Percentiles rank a stretch among this genome's conserved stretches.
These are phyloP conservation scores for Prunus mume DNA, from an alignment of 306 rosid species.

Conservation along the genomic window DNA sequence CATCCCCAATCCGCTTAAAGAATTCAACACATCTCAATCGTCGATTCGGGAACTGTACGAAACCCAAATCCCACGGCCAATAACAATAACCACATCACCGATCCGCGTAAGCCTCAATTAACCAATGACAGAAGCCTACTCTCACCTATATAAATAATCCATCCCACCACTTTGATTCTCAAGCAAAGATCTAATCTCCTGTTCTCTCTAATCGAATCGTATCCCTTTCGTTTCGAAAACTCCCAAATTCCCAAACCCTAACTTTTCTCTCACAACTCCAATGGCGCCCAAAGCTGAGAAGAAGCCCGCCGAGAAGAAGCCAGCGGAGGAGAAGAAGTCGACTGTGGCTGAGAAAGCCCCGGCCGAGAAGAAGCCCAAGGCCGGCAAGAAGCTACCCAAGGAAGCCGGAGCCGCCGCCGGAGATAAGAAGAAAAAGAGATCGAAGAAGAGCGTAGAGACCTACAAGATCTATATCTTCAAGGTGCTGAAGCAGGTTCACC, in stretches of 20 bases:
- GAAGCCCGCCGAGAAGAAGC: conserved; percentile 57
- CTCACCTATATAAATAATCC: conserved; percentile 9
- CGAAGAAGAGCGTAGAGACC: conserved; percentile 60
- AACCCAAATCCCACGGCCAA: neutral
- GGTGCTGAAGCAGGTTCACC: conserved; percentile 74
- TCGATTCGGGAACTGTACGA: neutral
- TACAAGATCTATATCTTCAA: conserved; percentile 84
- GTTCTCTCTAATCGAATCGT: neutral
- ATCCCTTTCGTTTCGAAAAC: neutral
- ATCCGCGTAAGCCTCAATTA: conserved; percentile 14
- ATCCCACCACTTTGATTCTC: rapidly evolving
- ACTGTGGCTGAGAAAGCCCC: conserved; percentile 63
- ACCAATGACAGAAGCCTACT: conserved; percentile 24
- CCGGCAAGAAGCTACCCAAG: conserved; percentile 75
- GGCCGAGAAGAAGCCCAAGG: conserved; percentile 74
- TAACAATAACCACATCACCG: neutral
- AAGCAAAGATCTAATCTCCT: neutral
- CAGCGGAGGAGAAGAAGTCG: conserved; percentile 61
- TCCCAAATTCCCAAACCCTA: neutral
- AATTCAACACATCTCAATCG: neutral
- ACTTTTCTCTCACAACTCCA: neutral
- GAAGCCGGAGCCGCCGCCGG: conserved; percentile 49
- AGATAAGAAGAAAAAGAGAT: conserved; percentile 76
- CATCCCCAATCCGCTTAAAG: neutral
- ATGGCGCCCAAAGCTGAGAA: conserved; percentile 29